These are phyloP conservation scores for Parasarocladium wereldwijsianum DNA, from an alignment of 2,329 filamentous ascomycete genomes.

Conservation along the genomic window DNA sequence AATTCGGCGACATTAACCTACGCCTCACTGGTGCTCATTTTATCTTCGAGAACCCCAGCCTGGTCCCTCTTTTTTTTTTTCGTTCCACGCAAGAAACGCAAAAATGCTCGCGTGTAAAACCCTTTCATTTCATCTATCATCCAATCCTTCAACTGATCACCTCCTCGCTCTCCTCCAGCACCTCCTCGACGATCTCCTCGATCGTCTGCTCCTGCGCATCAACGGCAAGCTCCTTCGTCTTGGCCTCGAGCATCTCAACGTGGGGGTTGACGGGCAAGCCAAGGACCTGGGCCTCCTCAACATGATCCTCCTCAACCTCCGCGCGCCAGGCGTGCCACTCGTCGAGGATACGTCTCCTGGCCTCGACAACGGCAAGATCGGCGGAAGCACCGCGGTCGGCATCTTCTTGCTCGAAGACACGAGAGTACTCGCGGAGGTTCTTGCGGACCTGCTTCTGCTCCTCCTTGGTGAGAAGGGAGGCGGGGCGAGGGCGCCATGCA, in stretches of 20 bases:
- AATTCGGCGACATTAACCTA: neutral
- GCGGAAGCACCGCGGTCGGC: constrained; percentile 84
- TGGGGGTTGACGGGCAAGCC: constrained; percentile 53
- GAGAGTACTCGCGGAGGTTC: constrained; percentile 94
- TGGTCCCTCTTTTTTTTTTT: constrained; percentile 16
- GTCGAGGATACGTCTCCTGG: constrained; percentile 62
- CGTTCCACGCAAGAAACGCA: constrained; percentile 16
- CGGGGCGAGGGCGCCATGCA: constrained; percentile 80
- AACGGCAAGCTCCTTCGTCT: constrained; percentile 35
- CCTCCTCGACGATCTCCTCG: constrained; percentile 81
- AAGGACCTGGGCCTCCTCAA: constrained; percentile 53
- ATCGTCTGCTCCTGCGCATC: constrained; percentile 64
- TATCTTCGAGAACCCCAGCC: constrained; percentile 4
- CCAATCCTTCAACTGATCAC: constrained; percentile 25
- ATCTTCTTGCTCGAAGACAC: constrained; percentile 90
- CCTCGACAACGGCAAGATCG: constrained; percentile 86
- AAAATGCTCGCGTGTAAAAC: constrained; percentile 10
- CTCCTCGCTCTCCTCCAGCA: constrained; percentile 75
- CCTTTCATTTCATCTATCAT: constrained; percentile 6
- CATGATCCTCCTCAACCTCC: constrained; percentile 54
- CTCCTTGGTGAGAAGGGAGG: constrained; percentile 85
- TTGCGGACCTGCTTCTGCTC: constrained; percentile 97
- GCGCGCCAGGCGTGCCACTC: constrained; percentile 85
- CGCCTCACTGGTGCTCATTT: neutral
- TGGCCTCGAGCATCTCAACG: constrained; percentile 44